These are phyloP conservation scores for Cenchrus americanus DNA, from an alignment of 176 grass and related monocot species.

Conservation along the genomic window DNA sequence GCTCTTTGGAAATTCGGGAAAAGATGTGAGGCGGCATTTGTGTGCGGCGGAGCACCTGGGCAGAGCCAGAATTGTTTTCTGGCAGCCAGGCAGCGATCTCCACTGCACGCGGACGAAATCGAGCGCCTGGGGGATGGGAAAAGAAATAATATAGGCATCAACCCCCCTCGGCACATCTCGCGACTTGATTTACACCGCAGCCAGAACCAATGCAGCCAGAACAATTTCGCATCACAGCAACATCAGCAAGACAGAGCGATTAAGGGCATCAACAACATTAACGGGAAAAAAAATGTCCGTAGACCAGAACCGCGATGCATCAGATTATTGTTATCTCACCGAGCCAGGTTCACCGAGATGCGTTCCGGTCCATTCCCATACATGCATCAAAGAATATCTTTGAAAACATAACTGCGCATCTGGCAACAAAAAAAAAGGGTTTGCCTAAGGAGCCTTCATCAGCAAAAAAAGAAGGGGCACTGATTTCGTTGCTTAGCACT, in stretches of 20 bases:
- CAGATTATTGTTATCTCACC: conserved; percentile 45
- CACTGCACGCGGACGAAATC: too few species aligned
- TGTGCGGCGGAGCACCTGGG: too few species aligned
- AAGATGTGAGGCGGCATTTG: too few species aligned
- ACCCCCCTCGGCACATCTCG: too few species aligned
- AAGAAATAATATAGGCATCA: too few species aligned
- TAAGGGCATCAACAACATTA: neutral
- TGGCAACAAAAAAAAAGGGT: neutral
- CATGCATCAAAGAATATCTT: conserved; percentile 27
- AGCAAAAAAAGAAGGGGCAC: neutral
- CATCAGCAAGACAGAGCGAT: neutral
- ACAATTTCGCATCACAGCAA: neutral
- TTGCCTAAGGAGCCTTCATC: conserved; percentile 28
- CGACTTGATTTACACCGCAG: too few species aligned
- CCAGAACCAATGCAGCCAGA: too few species aligned
- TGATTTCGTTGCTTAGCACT: conserved; percentile 3
- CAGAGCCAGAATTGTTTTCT: too few species aligned
- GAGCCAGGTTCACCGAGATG: conserved; percentile 20
- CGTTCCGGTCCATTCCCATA: neutral
- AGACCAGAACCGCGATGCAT: conserved; percentile 11
- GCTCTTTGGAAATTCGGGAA: neutral
- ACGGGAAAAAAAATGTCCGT: neutral
- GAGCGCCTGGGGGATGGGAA: too few species aligned
- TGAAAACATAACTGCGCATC: conserved; percentile 20
- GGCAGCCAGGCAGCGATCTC: too few species aligned